A percentile compares a stretch with the other conserved stretches of the same genome.
phyloP scores from a whole-genome alignment of 2,329 filamentous ascomycete species.

The Colletotrichum sp. region DNA sequence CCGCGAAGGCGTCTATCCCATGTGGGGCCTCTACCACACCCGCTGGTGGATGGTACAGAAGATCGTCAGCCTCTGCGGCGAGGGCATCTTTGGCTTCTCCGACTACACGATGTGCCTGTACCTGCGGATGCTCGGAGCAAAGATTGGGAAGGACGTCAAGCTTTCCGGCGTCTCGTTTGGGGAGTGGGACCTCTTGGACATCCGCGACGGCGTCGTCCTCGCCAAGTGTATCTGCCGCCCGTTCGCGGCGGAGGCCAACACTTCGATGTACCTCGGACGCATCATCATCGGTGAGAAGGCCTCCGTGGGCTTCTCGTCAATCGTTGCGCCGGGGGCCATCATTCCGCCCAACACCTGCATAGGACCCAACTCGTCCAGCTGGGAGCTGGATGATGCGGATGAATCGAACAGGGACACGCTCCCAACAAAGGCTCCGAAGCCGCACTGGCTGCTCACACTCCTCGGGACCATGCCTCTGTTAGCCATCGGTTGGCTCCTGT shows the following conservation, averaged over 20 bases:
- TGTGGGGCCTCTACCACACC: conserved; percentile 65
- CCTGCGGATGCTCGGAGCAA: conserved; percentile 56
- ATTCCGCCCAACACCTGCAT: conserved; percentile 57
- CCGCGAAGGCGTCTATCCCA: conserved; percentile 58
- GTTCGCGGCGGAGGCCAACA: conserved; percentile 62
- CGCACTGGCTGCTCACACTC: conserved; percentile 49
- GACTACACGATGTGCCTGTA: conserved; percentile 48
- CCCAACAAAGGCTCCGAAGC: conserved; percentile 38
- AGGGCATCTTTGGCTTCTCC: conserved; percentile 47
- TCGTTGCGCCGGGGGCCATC: conserved; percentile 54
- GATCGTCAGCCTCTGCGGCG: conserved; percentile 52
- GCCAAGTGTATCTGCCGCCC: conserved; percentile 52
- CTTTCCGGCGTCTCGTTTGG: conserved; percentile 50
- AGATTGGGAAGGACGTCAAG: conserved; percentile 56
- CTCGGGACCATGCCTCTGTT: conserved; percentile 49
- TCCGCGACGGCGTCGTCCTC: conserved; percentile 53
- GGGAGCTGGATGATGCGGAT: conserved; percentile 54
- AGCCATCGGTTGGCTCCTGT: conserved; percentile 43
- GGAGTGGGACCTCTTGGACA: conserved; percentile 63
- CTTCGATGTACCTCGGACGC: conserved; percentile 59
- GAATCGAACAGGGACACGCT: conserved; percentile 53
- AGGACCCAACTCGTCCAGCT: conserved; percentile 62
- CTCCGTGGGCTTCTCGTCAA: conserved; percentile 52
- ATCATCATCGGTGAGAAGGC: conserved; percentile 55
- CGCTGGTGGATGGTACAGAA: conserved; percentile 66